phyloP scores from a whole-genome alignment of 176 grass and related monocot genomes.

The Aegilops umbellulata region DNA sequence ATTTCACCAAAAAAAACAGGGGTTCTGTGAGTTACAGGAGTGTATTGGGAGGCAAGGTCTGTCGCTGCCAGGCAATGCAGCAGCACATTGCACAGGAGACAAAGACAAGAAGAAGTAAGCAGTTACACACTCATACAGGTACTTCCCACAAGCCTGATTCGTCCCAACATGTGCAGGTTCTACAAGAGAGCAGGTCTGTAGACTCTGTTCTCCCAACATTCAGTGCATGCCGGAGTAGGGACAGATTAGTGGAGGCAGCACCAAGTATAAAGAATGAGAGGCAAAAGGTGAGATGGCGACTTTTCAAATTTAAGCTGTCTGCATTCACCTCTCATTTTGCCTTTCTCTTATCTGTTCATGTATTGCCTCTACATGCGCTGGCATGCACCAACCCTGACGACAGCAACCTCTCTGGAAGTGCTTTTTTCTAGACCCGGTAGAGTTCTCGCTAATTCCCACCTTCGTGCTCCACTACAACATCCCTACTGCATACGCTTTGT shows the following conservation, averaged over 20 bases:
- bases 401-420: neutral
- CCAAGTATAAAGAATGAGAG: neutral
- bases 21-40: neutral
- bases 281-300: neutral
- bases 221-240: neutral
- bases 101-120: neutral
- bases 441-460: neutral
- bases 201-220: neutral
- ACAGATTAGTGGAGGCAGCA: neutral
- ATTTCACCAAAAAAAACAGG: neutral
- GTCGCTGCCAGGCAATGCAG: neutral
- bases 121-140: neutral
- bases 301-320: neutral
- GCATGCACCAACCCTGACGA: neutral
- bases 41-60: neutral
- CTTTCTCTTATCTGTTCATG: neutral
- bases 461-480: neutral
- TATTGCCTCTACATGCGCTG: neutral
- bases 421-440: neutral
- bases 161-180: neutral
- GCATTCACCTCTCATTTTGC: neutral
- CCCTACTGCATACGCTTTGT: neutral
- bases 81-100: neutral
- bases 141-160: neutral
- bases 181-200: neutral